These are phyloP conservation scores for Nemania serpens DNA, from an alignment of 2,329 filamentous ascomycete genomes.

Conservation along the genomic window DNA sequence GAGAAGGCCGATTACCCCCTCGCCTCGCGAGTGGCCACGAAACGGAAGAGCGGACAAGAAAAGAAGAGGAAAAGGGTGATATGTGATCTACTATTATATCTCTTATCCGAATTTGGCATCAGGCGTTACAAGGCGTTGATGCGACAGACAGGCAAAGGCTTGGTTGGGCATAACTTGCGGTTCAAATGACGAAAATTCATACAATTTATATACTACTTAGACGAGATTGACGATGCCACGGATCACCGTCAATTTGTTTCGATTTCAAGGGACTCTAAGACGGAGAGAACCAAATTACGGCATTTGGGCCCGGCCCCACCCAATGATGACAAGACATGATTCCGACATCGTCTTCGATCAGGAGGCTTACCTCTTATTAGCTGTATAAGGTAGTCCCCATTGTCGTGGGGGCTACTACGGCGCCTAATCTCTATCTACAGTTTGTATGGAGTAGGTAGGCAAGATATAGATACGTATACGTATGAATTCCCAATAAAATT, in stretches of 20 bases:
- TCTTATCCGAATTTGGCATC: not conserved
- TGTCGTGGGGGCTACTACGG: no score
- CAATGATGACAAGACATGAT: not conserved
- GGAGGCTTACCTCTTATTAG: no score
- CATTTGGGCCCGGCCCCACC: not conserved
- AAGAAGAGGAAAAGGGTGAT: not conserved
- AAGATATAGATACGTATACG: no score
- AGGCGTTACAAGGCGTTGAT: conserved; percentile 33
- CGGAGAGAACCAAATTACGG: not conserved
- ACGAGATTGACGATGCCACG: conserved; percentile 27
- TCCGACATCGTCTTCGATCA: not conserved
- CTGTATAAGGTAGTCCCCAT: no score
- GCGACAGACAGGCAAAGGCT: conserved; percentile 6
- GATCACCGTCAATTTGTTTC: not conserved
- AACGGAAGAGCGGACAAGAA: conserved; percentile 15
- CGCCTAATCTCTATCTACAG: no score
- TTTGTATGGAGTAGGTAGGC: no score
- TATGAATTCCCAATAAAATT: no score
- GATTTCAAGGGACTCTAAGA: not conserved
- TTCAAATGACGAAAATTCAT: conserved; percentile 8
- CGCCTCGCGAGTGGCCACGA: conserved; percentile 14
- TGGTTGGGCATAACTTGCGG: conserved; percentile 14
- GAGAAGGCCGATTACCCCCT: not conserved
- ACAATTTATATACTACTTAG: conserved; percentile 25
- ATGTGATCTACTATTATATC: conserved; percentile 2